Conservation (phyloP, 345 rosid genomes). For the Syzygium oleosum region DNA sequence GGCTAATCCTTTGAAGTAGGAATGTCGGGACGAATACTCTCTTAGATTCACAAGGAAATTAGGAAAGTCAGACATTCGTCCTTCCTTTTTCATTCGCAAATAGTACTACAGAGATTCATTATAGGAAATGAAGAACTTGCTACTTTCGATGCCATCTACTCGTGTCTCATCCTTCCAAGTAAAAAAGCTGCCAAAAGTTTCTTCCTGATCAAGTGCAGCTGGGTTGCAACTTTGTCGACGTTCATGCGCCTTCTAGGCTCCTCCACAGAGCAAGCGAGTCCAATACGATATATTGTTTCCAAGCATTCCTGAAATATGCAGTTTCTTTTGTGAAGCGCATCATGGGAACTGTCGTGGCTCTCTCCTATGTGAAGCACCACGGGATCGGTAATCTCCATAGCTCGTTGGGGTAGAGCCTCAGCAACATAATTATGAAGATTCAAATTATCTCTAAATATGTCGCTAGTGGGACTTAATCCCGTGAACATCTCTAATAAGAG, state of each 20-base stretch:
- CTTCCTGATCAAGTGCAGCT: not conserved
- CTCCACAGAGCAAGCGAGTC: not conserved
- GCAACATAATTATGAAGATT: not conserved
- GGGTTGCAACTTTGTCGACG: not conserved
- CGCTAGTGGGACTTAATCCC: not conserved
- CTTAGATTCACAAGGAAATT: not conserved
- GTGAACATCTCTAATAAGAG: not conserved
- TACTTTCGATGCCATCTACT: not conserved
- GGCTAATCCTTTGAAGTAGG: not conserved
- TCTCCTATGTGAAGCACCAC: not conserved
- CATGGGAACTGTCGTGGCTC: accelerated
- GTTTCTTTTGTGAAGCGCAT: not conserved
- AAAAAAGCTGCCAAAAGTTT: not conserved
- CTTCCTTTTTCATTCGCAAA: not conserved
- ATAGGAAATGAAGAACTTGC: not conserved
- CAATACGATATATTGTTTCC: not conserved
- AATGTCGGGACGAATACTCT: not conserved
- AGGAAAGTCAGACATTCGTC: not conserved
- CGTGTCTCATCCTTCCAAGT: not conserved
- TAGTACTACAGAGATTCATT: not conserved
- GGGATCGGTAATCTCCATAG: not conserved
- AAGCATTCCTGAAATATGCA: not conserved
- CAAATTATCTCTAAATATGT: not conserved
- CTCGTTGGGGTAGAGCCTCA: not conserved
- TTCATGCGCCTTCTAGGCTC: not conserved